Base-by-base conservation (phyloP, 371 early-diverging fungal genomes). In the Choanephora cucurbitarum region DNA sequence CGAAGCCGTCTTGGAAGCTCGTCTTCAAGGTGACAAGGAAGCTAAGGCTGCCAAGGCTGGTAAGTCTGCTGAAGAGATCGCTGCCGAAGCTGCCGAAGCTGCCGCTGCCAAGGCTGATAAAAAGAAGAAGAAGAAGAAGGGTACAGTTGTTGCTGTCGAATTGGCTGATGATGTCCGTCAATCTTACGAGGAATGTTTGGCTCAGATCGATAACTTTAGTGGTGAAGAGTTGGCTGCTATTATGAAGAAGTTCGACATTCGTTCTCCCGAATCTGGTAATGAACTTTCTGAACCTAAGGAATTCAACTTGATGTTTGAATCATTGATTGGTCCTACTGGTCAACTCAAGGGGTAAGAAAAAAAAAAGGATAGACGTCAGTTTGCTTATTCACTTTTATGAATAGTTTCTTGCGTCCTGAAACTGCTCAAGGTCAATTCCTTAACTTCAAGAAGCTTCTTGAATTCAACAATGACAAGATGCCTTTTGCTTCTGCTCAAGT, bases 381-480 rank as follows among this genome's bases (percentile, higher is more conserved):
- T 28, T 28, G 28, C 33, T 32, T 31, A 44, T 52, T 33, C 31
- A 31, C 32, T n/a, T 22, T 51, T 60, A 24, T 57, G 40, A 37
- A 56, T 55, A 84, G 89, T 64, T 99, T 86, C 81, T 83, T 99
- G 63, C 89, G 99, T 52, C 99, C 99, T 52, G 99, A 99, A 81
- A 99, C 99, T 17, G 99, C 99, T 40, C 99, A 99, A 83, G 98
- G 99, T 63, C 99, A 99, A 79, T 99, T 99, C 81, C 72, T 98
- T 49, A 99, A 99, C 89, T 99, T 99, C 66, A 95, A 97, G 81
- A 82, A 91, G 32, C 85, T 99, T 40, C 86, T 96, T 42, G 99
- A 99, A 70, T 94, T 91, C 80, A 99, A 99, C 84, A 94, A 94
- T 70, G 95, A 94, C 53, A 91, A 91, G 69, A 91, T 99, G 92